These are phyloP conservation scores for Aschersonia sp. DNA, from an alignment of 2,329 filamentous ascomycete species.

Conservation along the genomic window DNA sequence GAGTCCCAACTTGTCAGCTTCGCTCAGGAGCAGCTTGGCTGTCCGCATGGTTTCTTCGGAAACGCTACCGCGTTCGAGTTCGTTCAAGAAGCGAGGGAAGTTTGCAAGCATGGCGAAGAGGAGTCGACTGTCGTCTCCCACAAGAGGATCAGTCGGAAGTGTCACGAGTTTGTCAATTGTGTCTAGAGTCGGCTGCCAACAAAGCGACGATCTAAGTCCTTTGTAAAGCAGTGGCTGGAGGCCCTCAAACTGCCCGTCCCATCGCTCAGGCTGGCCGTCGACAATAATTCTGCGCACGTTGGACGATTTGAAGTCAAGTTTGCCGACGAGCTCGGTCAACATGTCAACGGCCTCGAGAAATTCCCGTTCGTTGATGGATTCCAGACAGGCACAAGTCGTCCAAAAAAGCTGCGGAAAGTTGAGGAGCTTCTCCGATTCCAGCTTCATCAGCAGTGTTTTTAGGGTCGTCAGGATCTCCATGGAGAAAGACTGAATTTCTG, in stretches of 20 bases:
- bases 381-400: conserved; percentile 91
- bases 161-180: conserved; percentile 66
- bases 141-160: conserved; percentile 63
- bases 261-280: conserved; percentile 68
- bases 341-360: conserved; percentile 86
- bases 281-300: conserved; percentile 55
- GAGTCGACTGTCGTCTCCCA: conserved; percentile 69
- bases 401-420: conserved; percentile 95
- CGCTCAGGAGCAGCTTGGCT: conserved; percentile 53
- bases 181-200: conserved; percentile 61
- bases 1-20: conserved; percentile 60
- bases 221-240: conserved; percentile 80
- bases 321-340: conserved; percentile 73
- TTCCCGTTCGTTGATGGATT: conserved; percentile 92
- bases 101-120: conserved; percentile 87
- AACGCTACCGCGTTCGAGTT: conserved; percentile 51
- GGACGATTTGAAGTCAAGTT: conserved; percentile 63
- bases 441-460: conserved; percentile 76
- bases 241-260: conserved; percentile 82
- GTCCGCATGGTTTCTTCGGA: conserved; percentile 43
- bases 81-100: conserved; percentile 68
- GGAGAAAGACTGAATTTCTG: conserved; percentile 89
- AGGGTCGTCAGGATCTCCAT: conserved; percentile 95
- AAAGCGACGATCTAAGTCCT: conserved; percentile 73
- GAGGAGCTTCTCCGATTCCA: conserved; percentile 64